Evolutionary conservation across 805 yeast species (phyloP).

Genomic region (Metschnikowia kofuensis): DNA sequence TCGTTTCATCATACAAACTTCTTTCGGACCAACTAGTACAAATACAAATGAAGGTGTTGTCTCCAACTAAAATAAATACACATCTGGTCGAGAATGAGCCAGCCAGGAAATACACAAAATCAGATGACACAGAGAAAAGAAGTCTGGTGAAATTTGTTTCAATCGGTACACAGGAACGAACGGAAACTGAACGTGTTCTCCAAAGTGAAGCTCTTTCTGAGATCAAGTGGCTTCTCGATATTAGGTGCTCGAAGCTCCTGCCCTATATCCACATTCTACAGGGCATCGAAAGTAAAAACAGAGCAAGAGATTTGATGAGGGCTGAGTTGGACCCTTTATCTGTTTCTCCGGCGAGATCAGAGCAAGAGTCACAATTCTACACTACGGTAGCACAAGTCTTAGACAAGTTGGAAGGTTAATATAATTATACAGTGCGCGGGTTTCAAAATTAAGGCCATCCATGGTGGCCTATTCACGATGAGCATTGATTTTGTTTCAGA

Average conservation of each 20-base stretch:
- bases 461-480: no score
- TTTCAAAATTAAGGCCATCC: no score
- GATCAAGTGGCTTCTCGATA: conserved; percentile 16
- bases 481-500: no score
- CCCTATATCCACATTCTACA: conserved; percentile 12
- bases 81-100: neutral
- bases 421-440: no score
- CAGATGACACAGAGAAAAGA: neutral
- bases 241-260: conserved; percentile 10
- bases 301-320: neutral
- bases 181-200: neutral
- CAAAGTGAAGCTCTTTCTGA: conserved; percentile 3
- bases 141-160: neutral
- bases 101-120: neutral
- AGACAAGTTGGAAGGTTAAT: no score
- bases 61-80: no score
- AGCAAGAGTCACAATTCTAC: no score
- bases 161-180: no score
- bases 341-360: neutral
- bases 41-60: neutral
- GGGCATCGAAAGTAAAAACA: neutral
- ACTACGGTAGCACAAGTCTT: no score
- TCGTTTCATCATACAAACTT: neutral
- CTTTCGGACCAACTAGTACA: neutral
- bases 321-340: neutral